Evolutionary conservation across 2,329 filamentous ascomycete genomes (phyloP), one percentile per base, ranked within the genome.

Genomic region (Exophiala sp.): DNA sequence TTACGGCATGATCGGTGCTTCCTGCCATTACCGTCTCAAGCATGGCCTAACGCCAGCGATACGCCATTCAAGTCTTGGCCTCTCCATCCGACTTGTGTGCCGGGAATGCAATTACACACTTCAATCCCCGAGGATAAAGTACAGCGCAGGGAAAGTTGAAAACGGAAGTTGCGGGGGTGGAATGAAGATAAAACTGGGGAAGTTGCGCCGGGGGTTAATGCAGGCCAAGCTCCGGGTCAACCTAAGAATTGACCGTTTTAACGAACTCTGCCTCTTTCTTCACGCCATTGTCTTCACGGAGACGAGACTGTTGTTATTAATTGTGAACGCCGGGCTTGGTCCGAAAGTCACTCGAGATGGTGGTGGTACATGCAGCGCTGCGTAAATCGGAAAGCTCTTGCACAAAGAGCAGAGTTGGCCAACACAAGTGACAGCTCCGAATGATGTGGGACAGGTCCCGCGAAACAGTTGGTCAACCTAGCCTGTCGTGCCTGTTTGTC

Each of bases 1-100:
- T 44, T 3, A 46, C 35, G n/a, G 47, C 45, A 48, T 41, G 38
- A 39, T 59, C 51, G 18, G 43, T 29, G 18, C n/a, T 32, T 38
- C 29, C 39, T n/a, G 36, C 38, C 18, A 29, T 11, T 16, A 32
- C 35, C 16, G 41, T 20, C n/a, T 51, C 50, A 41, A 46, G 42
- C 56, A 54, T 55, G 38, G 20, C 43, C 40, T 33, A 39, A 47
- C 21, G 10, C 21, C 3, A n/a, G 12, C 33, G n/a, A 7, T n/a
- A n/a, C 41, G 16, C 16, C 20, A n/a, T 14, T 8, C 16, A 10
- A 21, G 2, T 20, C 16, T 18, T 14, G 38, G n/a, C 38, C 18
- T 9, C 18, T 16, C 7, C 44, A n/a, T 34, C 16, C 18, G 33
- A 16, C 14, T 16, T 34, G 14, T 47, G 12, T 14, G 39, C 40